Conservation (phyloP, 176 grass and related monocot genomes). For the Carex parvula region DNA sequence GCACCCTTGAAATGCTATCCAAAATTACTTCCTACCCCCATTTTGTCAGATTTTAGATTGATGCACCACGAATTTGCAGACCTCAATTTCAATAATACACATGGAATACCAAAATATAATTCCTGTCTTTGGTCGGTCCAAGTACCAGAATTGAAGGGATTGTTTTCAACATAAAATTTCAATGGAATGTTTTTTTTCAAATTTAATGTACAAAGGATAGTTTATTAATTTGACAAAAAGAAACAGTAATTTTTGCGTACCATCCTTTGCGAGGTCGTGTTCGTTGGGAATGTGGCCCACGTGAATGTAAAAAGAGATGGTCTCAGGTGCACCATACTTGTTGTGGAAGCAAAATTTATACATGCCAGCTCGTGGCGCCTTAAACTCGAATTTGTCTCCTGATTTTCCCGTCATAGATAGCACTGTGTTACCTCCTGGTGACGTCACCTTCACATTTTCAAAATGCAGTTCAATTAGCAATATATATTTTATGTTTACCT, state of each 20-base stretch:
- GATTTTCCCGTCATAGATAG: conserved; percentile 72
- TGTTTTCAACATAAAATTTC: neutral
- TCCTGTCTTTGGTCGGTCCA: neutral
- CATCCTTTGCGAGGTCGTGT: conserved; percentile 93
- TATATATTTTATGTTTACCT: neutral
- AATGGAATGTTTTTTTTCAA: neutral
- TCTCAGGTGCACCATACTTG: conserved; percentile 83
- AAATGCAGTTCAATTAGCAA: neutral
- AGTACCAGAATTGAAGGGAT: neutral
- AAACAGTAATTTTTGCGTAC: conserved; percentile 31
- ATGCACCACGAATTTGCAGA: neutral
- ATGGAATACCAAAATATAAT: neutral
- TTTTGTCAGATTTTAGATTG: neutral
- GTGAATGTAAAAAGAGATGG: conserved; percentile 98
- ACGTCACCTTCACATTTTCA: conserved; percentile 49
- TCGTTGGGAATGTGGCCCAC: conserved; percentile 98
- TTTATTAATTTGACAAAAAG: neutral
- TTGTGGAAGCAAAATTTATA: conserved; percentile 99
- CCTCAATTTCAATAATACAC: neutral
- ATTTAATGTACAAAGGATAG: neutral
- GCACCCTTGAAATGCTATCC: neutral
- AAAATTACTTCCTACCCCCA: neutral
- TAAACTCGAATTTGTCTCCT: conserved; percentile 95
- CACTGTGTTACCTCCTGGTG: conserved; percentile 79
- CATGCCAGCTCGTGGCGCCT: conserved; percentile 86